Evolutionary conservation across 2,329 filamentous ascomycete species (phyloP).

Genomic region (Neopestalotiopsis sp.): DNA sequence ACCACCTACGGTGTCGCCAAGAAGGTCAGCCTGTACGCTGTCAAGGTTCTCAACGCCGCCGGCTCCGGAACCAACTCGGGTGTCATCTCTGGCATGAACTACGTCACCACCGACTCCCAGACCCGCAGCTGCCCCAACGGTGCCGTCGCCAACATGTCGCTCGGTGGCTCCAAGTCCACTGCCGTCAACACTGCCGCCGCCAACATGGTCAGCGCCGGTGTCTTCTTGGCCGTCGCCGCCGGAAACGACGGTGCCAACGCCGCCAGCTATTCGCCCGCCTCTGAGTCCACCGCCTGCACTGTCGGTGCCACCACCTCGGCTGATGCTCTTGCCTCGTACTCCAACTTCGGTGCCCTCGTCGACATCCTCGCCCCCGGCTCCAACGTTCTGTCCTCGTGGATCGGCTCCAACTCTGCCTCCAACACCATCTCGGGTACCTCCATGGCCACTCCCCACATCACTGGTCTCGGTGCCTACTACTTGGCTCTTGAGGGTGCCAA

Average conservation of each 20-base stretch:
- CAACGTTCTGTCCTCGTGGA: conserved; percentile 32
- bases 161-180: conserved; percentile 53
- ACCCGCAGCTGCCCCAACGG: conserved; percentile 46
- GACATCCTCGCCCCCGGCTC: conserved; percentile 55
- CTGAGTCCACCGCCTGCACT: conserved; percentile 54
- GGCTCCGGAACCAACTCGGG: conserved; percentile 45
- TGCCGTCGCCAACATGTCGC: conserved; percentile 62
- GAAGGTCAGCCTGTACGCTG: conserved; percentile 46
- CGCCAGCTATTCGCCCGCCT: conserved; percentile 51
- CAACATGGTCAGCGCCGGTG: conserved; percentile 48
- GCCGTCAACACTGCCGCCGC: conserved; percentile 58
- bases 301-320: conserved; percentile 53
- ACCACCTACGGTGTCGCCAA: conserved; percentile 52
- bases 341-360: conserved; percentile 56
- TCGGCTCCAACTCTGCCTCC: conserved; percentile 37
- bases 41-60: conserved; percentile 49
- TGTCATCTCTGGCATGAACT: conserved; percentile 52
- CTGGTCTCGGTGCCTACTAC: conserved; percentile 44
- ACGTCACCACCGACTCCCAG: conserved; percentile 41
- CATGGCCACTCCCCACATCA: conserved; percentile 42
- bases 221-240: conserved; percentile 62
- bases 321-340: conserved; percentile 52
- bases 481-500: conserved; percentile 48
- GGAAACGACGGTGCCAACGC: conserved; percentile 57
- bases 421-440: conserved; percentile 54